phyloP scores from a whole-genome alignment of 371 early-diverging fungal species.

The Smittium culicis region DNA sequence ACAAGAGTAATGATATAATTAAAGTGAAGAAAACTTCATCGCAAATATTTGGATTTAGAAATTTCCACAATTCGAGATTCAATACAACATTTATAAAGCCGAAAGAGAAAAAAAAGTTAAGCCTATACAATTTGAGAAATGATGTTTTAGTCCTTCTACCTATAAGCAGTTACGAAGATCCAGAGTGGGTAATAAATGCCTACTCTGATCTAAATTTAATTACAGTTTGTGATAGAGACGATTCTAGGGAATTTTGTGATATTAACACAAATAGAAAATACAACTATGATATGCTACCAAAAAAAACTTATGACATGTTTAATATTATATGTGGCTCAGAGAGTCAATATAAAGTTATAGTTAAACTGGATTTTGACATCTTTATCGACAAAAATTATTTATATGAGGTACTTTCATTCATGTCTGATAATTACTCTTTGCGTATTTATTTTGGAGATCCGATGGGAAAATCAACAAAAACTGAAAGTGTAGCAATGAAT shows the following conservation, averaged over 20 bases:
- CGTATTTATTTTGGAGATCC: conserved; percentile 8
- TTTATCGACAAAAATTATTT: conserved; percentile 1
- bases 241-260: neutral
- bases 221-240: conserved; percentile 3
- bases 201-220: neutral
- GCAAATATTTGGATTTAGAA: neutral
- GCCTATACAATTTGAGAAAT: neutral
- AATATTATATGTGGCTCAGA: neutral
- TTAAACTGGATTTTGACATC: conserved; percentile 7
- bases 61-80: neutral
- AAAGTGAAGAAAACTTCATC: neutral
- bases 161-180: neutral
- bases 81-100: neutral
- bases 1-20: neutral
- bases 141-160: neutral
- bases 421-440: neutral
- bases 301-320: conserved; percentile 10
- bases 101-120: neutral
- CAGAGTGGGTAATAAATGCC: neutral
- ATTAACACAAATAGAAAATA: neutral
- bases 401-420: neutral
- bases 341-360: neutral
- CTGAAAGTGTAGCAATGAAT: neutral
- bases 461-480: neutral
- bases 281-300: neutral